A percentile compares a stretch with the other conserved stretches of the same genome.
These are phyloP conservation scores for Chalciporus sphaerocephalus DNA, from an alignment of 768 basidiomycete species.

Conservation along the genomic window DNA sequence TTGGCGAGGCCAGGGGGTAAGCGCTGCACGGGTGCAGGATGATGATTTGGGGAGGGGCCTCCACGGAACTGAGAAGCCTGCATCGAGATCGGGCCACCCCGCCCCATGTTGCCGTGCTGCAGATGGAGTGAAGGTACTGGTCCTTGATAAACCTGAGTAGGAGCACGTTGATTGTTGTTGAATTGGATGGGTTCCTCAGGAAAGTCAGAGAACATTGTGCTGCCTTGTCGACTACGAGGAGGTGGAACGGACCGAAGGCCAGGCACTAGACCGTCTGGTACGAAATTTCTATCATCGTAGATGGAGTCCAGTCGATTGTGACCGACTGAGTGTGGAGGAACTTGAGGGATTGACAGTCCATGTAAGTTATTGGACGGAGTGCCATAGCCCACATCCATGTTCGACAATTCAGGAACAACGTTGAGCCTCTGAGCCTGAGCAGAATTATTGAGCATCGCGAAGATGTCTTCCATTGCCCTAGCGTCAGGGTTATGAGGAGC, in stretches of 20 bases:
- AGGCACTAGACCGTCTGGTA: conserved; percentile 83
- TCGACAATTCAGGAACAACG: conserved; percentile 21
- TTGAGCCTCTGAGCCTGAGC: conserved; percentile 43
- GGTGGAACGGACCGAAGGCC: conserved; percentile 67
- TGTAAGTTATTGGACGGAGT: conserved; percentile 32
- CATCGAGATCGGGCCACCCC: conserved; percentile 50
- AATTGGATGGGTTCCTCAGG: conserved; percentile 63
- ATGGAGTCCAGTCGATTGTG: conserved; percentile 57
- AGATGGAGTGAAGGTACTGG: conserved; percentile 46
- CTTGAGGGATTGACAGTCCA: conserved; percentile 39
- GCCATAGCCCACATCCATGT: conserved; percentile 24
- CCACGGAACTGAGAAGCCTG: conserved; percentile 67
- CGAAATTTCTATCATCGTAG: conserved; percentile 75
- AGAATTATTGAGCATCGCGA: conserved; percentile 75
- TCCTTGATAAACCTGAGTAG: conserved; percentile 55
- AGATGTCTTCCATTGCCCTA: conserved; percentile 73
- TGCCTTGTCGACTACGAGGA: conserved; percentile 55
- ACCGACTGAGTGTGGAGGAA: conserved; percentile 36
- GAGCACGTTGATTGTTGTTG: conserved; percentile 52
- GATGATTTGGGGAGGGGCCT: conserved; percentile 58
- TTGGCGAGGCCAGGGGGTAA: conserved; percentile 80
- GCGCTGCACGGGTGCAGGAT: conserved; percentile 50
- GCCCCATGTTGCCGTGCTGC: conserved; percentile 47
- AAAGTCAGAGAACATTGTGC: conserved; percentile 51
- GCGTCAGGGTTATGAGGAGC: conserved; percentile 43